Conservation (phyloP, 345 rosid genomes). For the Mangifera indica region DNA sequence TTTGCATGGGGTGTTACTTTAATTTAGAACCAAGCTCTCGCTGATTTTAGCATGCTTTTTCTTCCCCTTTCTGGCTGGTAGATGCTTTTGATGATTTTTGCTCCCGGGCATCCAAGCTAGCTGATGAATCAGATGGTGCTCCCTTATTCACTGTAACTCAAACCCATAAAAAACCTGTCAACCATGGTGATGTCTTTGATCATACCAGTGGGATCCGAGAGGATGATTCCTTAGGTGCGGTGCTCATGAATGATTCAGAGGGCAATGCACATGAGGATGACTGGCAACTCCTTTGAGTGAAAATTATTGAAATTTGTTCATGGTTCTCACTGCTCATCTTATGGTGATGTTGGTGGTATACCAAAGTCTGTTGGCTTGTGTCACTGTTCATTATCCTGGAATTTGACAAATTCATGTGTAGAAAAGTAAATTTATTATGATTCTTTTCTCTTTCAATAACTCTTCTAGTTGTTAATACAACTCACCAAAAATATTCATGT, state of each 20-base stretch:
- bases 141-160: constrained; percentile 64
- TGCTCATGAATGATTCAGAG: constrained; percentile 26
- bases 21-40: not conserved
- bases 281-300: constrained; percentile 61
- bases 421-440: constrained; percentile 6
- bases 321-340: not conserved
- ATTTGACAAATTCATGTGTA: constrained; percentile 8
- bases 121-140: constrained; percentile 81
- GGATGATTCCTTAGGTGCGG: constrained; percentile 29
- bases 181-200: constrained; percentile 21
- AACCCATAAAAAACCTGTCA: constrained; percentile 28
- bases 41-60: not conserved
- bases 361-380: not conserved
- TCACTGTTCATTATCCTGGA: constrained; percentile 3
- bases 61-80: constrained; percentile 25
- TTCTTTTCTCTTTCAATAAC: constrained; percentile 13
- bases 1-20: not conserved
- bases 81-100: constrained; percentile 81
- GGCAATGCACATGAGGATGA: constrained; percentile 47
- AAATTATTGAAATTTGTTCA: constrained; percentile 5
- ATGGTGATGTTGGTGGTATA: too few species aligned
- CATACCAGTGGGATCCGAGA: constrained; percentile 21
- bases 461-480: constrained; percentile 6
- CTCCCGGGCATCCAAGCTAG: constrained; percentile 65
- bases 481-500: constrained; percentile 11